Conservation (phyloP, 2,329 filamentous ascomycete genomes). For the Nectriaceae sp. region DNA sequence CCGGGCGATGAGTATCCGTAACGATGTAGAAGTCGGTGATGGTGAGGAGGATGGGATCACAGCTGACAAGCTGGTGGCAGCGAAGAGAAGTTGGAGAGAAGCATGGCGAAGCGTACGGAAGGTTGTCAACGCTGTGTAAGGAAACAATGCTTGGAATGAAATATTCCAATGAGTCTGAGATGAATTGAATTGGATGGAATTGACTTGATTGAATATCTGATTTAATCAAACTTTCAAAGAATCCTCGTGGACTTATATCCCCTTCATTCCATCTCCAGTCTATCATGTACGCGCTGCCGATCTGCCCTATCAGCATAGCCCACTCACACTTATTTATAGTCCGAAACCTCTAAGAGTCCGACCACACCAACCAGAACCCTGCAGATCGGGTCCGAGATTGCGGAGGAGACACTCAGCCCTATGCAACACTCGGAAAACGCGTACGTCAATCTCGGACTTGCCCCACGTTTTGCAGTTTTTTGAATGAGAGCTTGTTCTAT, state of each 20-base stretch:
- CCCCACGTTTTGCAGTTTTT: too few species aligned
- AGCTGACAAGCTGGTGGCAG: background rate
- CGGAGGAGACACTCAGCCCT: background rate
- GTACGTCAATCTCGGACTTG: background rate
- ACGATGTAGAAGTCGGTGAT: conserved; percentile 5
- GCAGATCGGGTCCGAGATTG: background rate
- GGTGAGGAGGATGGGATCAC: conserved; percentile 15
- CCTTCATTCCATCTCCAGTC: background rate
- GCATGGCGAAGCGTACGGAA: background rate
- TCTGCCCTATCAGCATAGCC: background rate
- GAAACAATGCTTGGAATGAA: background rate
- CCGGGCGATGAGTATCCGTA: background rate
- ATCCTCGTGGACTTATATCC: background rate
- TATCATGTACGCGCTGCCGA: background rate
- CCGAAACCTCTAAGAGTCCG: conserved; percentile 5
- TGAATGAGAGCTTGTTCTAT: too few species aligned
- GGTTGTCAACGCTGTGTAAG: background rate
- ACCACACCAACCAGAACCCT: conserved; percentile 8
- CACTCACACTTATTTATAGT: background rate
- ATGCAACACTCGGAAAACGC: background rate
- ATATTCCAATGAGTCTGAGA: background rate
- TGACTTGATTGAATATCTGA: background rate
- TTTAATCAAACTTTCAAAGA: background rate
- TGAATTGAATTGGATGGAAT: conserved; percentile 1
- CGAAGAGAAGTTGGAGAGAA: conserved; percentile 19